Evolutionary conservation across 108 stramenopile species (phyloP), one percentile per base, ranked within the genome.

Genomic region (Nitzschia sp.): DNA sequence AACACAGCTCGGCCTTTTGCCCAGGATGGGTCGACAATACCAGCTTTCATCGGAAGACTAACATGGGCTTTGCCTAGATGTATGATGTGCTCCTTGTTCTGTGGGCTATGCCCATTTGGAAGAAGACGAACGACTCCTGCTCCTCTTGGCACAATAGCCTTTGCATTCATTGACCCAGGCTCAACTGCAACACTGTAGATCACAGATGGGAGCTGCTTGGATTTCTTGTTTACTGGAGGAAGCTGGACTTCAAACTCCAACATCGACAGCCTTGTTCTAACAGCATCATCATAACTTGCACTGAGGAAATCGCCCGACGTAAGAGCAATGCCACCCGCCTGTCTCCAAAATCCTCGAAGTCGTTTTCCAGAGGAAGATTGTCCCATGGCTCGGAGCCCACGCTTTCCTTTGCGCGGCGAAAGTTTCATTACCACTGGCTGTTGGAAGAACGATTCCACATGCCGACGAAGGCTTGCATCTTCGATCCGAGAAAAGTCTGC

Each of bases 11-110:
- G 69, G 45, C 92, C 92, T 68, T 71, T 76, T 15, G 84, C 85
- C 89, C 87, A 93, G 19, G 68, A 61, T 16, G 85, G 85, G 72
- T 93, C 92, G n/a, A 93, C 86, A 53, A 93, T 68, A 34, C 87
- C 92, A 27, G 84, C 64, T 53, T 69, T 81, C 81, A 85, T 76
- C 17, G 86, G 82, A 23, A 82, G 36, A 53, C 72, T 74, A 0
- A 88, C 77, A 57, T 81, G 78, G 13, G 83, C 73, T 52, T 73
- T 67, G 28, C 87, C 87, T 17, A 76, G 38, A 29, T 81, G 58
- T 44, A 86, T 58, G 22, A 48, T 16, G 0, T 63, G 52, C 0
- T 34, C 72, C 19, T 64, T 71, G 73, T 57, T 61, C 59, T 71
- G 16, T 27, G 64, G 25, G 28, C 44, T 13, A 33, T 69, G 74